Evolutionary conservation across 441 rosid genomes (phyloP).

Genomic region (Flueggea neowawraea): DNA sequence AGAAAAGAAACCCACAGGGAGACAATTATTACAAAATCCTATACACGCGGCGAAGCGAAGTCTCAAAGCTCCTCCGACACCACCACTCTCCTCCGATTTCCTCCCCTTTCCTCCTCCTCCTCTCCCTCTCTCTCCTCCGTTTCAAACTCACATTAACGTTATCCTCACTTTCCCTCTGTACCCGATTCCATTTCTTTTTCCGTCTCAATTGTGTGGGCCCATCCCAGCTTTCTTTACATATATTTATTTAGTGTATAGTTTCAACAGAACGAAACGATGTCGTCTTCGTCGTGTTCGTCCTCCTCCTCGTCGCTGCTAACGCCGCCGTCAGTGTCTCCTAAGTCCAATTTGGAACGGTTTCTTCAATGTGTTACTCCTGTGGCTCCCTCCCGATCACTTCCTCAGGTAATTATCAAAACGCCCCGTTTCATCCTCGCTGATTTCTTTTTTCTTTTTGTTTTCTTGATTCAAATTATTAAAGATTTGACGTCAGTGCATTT

Average conservation of each 20-base stretch:
- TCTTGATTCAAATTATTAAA: background rate
- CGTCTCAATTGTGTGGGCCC: background rate
- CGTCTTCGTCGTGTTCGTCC: too few relatives aligned
- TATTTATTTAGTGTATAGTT: too few relatives aligned
- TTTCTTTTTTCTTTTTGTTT: background rate
- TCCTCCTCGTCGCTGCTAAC: too few relatives aligned
- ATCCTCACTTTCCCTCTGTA: background rate
- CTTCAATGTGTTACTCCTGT: conserved; percentile 45
- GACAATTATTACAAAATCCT: background rate
- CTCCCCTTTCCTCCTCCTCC: too few relatives aligned
- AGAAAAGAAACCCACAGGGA: too few relatives aligned
- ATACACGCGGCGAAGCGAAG: conserved; percentile 40
- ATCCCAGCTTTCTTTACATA: background rate
- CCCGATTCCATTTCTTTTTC: background rate
- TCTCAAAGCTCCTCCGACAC: conserved; percentile 12
- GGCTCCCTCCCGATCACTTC: conserved; percentile 36
- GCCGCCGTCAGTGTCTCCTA: background rate
- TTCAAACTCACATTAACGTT: too few relatives aligned
- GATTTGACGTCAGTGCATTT: background rate
- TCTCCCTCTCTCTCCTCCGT: too few relatives aligned
- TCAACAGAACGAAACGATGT: too few relatives aligned
- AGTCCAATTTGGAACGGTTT: conserved; percentile 44
- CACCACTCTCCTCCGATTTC: background rate
- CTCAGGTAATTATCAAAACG: conserved; percentile 29
- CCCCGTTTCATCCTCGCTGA: background rate